These are phyloP conservation scores for Aegilops tauschii DNA, from an alignment of 176 grass and related monocot species.

Conservation along the genomic window DNA sequence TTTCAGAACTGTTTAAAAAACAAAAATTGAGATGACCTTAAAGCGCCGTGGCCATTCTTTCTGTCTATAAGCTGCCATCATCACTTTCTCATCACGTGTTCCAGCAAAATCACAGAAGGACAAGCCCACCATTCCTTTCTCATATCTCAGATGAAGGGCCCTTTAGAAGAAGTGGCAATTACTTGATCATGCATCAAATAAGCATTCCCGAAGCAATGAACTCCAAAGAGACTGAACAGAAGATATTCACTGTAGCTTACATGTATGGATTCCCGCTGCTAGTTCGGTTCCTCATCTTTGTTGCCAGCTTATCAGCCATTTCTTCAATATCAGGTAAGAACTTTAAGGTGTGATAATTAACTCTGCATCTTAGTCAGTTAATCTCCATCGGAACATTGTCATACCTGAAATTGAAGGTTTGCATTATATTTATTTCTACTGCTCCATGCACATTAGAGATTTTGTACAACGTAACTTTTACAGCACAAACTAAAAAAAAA, in stretches of 20 bases:
- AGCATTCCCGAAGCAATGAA: not conserved
- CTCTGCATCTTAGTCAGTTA: slow-evolving; percentile 71
- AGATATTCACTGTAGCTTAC: slow-evolving; percentile 26
- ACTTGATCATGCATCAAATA: slow-evolving; percentile 4
- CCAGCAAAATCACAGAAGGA: slow-evolving; percentile 88
- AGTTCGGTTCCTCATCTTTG: slow-evolving; percentile 73
- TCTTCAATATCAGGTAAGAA: slow-evolving; percentile 81
- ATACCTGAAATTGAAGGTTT: slow-evolving; percentile 47
- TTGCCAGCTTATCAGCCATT: slow-evolving; percentile 74
- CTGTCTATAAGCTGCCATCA: slow-evolving; percentile 89
- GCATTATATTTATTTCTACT: not conserved
- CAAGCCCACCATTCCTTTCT: slow-evolving; percentile 78
- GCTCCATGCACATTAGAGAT: not conserved
- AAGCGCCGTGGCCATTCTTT: slow-evolving; percentile 94
- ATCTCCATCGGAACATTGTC: slow-evolving; percentile 82
- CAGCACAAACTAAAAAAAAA: not conserved
- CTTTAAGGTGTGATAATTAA: slow-evolving; percentile 74
- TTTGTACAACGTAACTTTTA: not conserved
- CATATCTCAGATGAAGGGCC: slow-evolving; percentile 83
- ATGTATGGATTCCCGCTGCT: slow-evolving; percentile 68
- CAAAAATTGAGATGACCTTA: slow-evolving; percentile 46
- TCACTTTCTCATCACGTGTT: slow-evolving; percentile 62
- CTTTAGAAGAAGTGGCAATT: slow-evolving; percentile 31
- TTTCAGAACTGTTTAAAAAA: not conserved
- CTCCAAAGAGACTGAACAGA: not conserved